Evolutionary conservation across 2,329 filamentous ascomycete genomes (phyloP), one percentile per base, ranked within the genome.

Genomic region (Colletotrichum caudatum): DNA sequence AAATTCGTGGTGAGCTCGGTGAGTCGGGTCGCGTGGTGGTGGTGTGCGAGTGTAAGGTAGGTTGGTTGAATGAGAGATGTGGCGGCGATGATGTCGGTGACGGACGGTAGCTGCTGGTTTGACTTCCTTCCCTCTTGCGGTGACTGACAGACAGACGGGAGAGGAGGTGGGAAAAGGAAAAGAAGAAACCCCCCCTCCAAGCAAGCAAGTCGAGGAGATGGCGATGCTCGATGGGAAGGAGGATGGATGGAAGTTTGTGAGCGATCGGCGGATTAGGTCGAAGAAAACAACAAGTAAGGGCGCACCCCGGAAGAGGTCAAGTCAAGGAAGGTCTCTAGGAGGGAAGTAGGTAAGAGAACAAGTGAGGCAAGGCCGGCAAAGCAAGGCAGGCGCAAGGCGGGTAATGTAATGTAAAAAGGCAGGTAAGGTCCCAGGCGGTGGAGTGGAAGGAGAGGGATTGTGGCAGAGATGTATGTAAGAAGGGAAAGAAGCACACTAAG

Each of bases 381-480:
- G 62, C 48, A 69, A 58, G 35, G 59, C 59, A 62, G 59, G 59
- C 59, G 64, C 68, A 62, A 61, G 64, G 68, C 50, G 68, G 68
- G 68, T 67, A 67, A 71, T 67, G 68, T 71, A 71, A 71, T 71
- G 68, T 71, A 60, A 61, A 71, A 41, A 53, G 50, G 48, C 54
- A 64, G 61, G 60, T 44, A 39, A 11, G 37, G 35, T 37, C 14
- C 66, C 56, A 51, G 62, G 54, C 37, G 37, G 67, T 70, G 67
- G 67, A 66, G 63, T 54, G 54, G 56, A 41, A 60, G 56, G 56
- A 39, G 67, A 56, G 63, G 67, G 67, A 70, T 70, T 64, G 67
- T 65, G 63, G 63, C 67, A 70, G 59, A 69, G 66, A 68, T 68
- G 66, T 58, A 70, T 66, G 67, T 66, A 61, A 66, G 62, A 66